phyloP scores from a whole-genome alignment of 2,329 filamentous ascomycete genomes.

The Pleomassaria siparia region DNA sequence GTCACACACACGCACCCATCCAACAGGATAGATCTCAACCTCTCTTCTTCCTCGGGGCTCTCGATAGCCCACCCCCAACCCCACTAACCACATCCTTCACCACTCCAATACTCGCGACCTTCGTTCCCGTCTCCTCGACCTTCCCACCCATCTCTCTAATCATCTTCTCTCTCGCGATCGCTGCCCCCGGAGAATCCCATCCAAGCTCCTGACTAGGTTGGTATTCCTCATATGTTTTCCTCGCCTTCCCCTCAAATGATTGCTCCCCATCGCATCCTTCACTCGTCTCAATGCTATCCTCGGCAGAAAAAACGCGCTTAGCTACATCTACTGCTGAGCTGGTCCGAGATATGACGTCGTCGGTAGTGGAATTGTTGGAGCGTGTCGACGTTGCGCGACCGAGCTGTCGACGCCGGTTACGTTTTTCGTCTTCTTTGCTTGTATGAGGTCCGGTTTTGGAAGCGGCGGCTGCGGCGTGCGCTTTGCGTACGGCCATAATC shows the following conservation, averaged over 20 bases:
- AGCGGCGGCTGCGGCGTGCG: constrained; percentile 8
- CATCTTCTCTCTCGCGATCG: constrained; percentile 38
- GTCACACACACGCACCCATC: neutral
- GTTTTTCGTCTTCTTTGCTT: constrained; percentile 23
- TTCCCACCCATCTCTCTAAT: constrained; percentile 41
- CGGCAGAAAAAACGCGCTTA: no score
- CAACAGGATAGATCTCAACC: constrained; percentile 12
- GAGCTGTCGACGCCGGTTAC: constrained; percentile 26
- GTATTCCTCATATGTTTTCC: constrained; percentile 25
- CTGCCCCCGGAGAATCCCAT: constrained; percentile 41
- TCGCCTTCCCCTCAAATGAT: neutral
- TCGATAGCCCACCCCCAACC: constrained; percentile 12
- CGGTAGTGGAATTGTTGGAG: constrained; percentile 31
- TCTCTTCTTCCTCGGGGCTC: constrained; percentile 29
- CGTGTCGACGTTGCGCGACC: constrained; percentile 36
- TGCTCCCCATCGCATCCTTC: constrained; percentile 19
- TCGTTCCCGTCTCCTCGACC: constrained; percentile 26
- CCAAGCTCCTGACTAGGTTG: constrained; percentile 41
- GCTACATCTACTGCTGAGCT: constrained; percentile 19
- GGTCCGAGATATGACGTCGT: constrained; percentile 12
- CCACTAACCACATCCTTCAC: constrained; percentile 38
- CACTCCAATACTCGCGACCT: constrained; percentile 34
- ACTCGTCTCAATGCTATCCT: constrained; percentile 5
- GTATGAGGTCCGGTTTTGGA: constrained; percentile 9
- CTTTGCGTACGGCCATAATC: constrained; percentile 33